phyloP scores from a whole-genome alignment of 169 alveolate genomes.

The Plasmodium knowlesi region DNA sequence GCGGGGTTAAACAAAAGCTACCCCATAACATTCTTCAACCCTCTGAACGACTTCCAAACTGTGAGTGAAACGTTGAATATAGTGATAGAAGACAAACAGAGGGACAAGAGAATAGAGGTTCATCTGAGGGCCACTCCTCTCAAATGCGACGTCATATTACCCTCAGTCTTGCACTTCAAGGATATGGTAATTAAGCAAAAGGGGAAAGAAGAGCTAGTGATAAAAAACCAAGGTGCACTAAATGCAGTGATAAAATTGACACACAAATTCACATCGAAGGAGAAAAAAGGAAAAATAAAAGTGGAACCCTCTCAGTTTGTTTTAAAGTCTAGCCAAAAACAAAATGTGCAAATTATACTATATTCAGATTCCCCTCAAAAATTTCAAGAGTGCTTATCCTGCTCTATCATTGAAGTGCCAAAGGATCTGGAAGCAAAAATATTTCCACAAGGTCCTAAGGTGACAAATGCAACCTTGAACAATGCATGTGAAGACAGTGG shows the following conservation, averaged over 20 bases:
- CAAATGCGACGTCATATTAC: slow-evolving; percentile 51
- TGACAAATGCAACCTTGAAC: slow-evolving; percentile 6
- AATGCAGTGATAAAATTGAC: slow-evolving; percentile 48
- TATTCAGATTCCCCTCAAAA: slow-evolving; percentile 62
- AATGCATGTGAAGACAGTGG: slow-evolving; percentile 38
- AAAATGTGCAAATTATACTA: slow-evolving; percentile 1
- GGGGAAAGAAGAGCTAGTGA: slow-evolving; percentile 30
- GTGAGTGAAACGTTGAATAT: slow-evolving; percentile 44
- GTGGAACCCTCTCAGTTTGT: slow-evolving; percentile 51
- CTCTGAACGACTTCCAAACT: slow-evolving; percentile 53
- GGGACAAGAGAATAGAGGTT: slow-evolving; percentile 44
- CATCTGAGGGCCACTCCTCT: slow-evolving; percentile 67
- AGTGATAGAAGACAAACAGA: slow-evolving; percentile 35
- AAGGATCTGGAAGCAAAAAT: slow-evolving; percentile 30
- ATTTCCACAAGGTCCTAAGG: not conserved
- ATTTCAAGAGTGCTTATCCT: slow-evolving; percentile 17
- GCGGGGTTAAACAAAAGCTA: slow-evolving; percentile 67
- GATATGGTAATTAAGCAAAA: slow-evolving; percentile 71
- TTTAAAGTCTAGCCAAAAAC: slow-evolving; percentile 46
- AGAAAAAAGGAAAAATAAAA: slow-evolving; percentile 44
- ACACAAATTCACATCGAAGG: slow-evolving; percentile 39
- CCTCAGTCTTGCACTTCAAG: slow-evolving; percentile 44
- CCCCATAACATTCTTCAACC: slow-evolving; percentile 45
- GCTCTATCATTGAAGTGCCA: slow-evolving; percentile 69
- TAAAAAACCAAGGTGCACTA: slow-evolving; percentile 52